A percentile compares a stretch with the other conserved stretches of the same genome.
Conservation (phyloP, 2,329 filamentous ascomycete species). For the Penicillium sp. region DNA sequence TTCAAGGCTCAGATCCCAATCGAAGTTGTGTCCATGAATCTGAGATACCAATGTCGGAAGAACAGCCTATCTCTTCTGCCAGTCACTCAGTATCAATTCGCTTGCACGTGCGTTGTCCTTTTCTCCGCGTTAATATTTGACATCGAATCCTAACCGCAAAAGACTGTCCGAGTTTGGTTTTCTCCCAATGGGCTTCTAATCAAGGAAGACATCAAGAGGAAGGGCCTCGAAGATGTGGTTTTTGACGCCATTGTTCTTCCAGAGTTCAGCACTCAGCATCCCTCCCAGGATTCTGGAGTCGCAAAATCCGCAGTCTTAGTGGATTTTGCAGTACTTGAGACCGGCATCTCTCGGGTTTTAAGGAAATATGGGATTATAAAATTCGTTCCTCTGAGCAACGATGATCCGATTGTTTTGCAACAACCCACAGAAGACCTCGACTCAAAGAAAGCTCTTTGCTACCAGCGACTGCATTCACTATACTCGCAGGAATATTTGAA, state of each 20-base stretch:
- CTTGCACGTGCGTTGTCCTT: too few relatives aligned
- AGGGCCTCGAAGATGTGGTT: not conserved
- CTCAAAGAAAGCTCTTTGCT: conserved; percentile 3
- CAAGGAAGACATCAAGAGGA: conserved; percentile 2
- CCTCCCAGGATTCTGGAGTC: not conserved
- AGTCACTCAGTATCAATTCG: too few relatives aligned
- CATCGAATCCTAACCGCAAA: not conserved
- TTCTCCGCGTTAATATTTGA: too few relatives aligned
- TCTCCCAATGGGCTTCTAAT: not conserved
- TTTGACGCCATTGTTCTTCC: not conserved
- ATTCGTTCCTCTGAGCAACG: conserved; percentile 1
- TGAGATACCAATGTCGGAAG: too few relatives aligned
- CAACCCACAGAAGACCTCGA: not conserved
- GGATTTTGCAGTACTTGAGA: not conserved
- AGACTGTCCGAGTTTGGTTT: conserved; percentile 2
- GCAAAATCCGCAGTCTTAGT: not conserved
- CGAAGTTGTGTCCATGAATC: too few relatives aligned
- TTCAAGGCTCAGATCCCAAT: too few relatives aligned
- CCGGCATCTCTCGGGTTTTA: not conserved
- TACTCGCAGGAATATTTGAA: too few relatives aligned
- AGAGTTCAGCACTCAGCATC: not conserved
- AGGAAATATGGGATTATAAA: not conserved
- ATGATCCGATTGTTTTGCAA: conserved; percentile 1
- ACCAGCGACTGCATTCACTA: not conserved
- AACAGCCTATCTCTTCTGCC: too few relatives aligned